Evolutionary conservation across 2,329 filamentous ascomycete species (phyloP).

Genomic region (Phialophora verrucosa): DNA sequence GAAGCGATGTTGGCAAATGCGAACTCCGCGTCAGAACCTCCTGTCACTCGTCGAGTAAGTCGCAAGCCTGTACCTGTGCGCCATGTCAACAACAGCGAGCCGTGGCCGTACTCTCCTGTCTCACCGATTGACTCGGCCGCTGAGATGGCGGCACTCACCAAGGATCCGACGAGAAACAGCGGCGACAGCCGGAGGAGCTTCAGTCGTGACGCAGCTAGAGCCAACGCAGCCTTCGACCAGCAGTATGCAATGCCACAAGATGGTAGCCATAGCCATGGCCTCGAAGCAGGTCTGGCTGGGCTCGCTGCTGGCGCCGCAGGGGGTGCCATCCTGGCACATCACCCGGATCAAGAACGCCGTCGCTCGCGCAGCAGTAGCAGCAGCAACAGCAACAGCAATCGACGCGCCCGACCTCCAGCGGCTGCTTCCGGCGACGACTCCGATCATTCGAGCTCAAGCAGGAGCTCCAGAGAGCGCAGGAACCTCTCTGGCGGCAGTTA

Average conservation of each 20-base stretch:
- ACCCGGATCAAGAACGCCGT: constrained; percentile 17
- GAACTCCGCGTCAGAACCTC: neutral
- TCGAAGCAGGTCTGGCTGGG: constrained; percentile 17
- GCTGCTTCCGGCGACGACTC: constrained; percentile 6
- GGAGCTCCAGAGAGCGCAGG: constrained; percentile 12
- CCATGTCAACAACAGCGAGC: constrained; percentile 29
- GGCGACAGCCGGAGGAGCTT: constrained; percentile 20
- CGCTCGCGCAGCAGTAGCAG: constrained; percentile 27
- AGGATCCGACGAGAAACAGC: constrained; percentile 16
- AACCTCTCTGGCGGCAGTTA: constrained; percentile 20
- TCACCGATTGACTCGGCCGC: constrained; percentile 28
- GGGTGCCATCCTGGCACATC: constrained; percentile 21
- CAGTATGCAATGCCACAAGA: constrained; percentile 13
- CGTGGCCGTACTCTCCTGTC: constrained; percentile 34
- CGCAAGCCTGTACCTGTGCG: constrained; percentile 33
- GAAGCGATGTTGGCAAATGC: constrained; percentile 9
- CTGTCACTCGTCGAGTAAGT: constrained; percentile 16
- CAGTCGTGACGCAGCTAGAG: constrained; percentile 28
- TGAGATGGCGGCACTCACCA: constrained; percentile 4
- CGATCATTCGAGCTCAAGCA: constrained; percentile 6
- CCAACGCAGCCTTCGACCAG: constrained; percentile 30
- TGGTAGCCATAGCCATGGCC: constrained; percentile 3
- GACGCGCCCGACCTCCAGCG: constrained; percentile 11
- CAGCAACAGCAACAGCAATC: constrained; percentile 12
- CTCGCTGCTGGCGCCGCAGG: constrained; percentile 23